Base-by-base conservation (phyloP, 176 grass and related monocot species). In the Carex pumila region DNA sequence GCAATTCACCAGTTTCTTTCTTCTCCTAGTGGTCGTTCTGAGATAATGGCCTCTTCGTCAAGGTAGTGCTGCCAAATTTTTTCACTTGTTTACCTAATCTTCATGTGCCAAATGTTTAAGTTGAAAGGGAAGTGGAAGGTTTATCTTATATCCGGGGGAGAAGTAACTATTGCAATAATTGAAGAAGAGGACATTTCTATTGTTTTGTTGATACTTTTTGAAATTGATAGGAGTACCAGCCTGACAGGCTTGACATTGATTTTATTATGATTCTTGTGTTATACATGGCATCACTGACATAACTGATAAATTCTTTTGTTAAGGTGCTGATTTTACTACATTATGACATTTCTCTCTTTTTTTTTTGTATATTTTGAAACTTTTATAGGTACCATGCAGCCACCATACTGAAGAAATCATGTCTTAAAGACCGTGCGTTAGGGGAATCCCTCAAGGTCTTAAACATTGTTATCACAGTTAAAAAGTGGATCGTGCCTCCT, bases 361-460 rank as follows among this genome's bases (percentile, higher is more conserved):
- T 34, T 54, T 34, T 45, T 19, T 68, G 45, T 29, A 30, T 30
- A 65, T 55, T 32, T 79, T 72, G 17, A 31, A 83, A 85, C 10
- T 78, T 78, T 65, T 39, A 8, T 61, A 99, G 97, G 93, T 99
- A 99, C 85, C 90, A 92, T 81, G 93, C 97, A 60, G 97, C 97
- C 70, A 90, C 66, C 79, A 32, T 92, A 15, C 81, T 99, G 39
- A 95, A 88, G 91, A 89, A 92, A 65, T 57, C 77, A 55, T 99
- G 93, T 80, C 71, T 99, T 84, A 89, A 89, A 18, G 81, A 80
- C 81, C 93, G 87, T 89, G 41, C 81, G 62, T 79, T 99, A 76
- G 96, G 85, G 60, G 97, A 99, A 88, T 80, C 90, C 84, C 91
- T 99, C 82, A 93, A 99, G 87, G 86, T 99, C 78, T 84, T 90